phyloP scores from a whole-genome alignment of 2,329 filamentous ascomycete genomes.

The Monosporascus ibericus region DNA sequence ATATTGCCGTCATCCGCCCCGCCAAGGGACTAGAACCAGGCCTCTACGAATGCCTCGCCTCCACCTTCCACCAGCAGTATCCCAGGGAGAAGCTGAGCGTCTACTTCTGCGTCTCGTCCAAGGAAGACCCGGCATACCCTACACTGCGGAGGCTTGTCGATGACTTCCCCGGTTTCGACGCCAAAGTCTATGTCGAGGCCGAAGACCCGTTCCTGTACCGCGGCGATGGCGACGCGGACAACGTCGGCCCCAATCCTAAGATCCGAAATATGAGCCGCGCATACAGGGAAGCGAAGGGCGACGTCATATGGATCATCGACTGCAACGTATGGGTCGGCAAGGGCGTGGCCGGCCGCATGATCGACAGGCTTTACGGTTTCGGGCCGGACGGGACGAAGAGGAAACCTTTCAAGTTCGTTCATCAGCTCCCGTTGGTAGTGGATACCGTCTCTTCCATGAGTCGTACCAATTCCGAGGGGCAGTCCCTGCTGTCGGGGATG shows the following conservation, averaged over 20 bases:
- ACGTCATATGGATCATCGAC: constrained; percentile 91
- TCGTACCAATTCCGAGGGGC: constrained; percentile 18
- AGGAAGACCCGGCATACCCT: constrained; percentile 69
- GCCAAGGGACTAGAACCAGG: constrained; percentile 87
- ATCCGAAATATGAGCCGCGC: constrained; percentile 93
- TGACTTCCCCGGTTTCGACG: constrained; percentile 69
- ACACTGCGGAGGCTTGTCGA: constrained; percentile 64
- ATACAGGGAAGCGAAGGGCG: constrained; percentile 80
- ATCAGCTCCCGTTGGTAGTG: constrained; percentile 86
- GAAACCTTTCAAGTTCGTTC: constrained; percentile 80
- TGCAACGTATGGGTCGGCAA: constrained; percentile 91
- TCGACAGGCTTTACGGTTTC: constrained; percentile 75
- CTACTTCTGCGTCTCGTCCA: constrained; percentile 73
- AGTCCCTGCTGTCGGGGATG: constrained; percentile 28
- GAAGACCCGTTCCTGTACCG: constrained; percentile 68
- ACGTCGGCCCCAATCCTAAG: constrained; percentile 94
- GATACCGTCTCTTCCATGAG: constrained; percentile 49
- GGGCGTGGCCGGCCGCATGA: constrained; percentile 79
- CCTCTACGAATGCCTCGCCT: constrained; percentile 86
- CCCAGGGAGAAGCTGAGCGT: constrained; percentile 70
- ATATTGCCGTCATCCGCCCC: constrained; percentile 86
- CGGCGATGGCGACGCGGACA: constrained; percentile 40
- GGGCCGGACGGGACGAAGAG: constrained; percentile 39
- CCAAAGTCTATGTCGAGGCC: constrained; percentile 70
- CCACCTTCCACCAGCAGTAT: constrained; percentile 79